Base-by-base conservation (phyloP, 108 stramenopile species). In the Cyclotella distinguenda region DNA sequence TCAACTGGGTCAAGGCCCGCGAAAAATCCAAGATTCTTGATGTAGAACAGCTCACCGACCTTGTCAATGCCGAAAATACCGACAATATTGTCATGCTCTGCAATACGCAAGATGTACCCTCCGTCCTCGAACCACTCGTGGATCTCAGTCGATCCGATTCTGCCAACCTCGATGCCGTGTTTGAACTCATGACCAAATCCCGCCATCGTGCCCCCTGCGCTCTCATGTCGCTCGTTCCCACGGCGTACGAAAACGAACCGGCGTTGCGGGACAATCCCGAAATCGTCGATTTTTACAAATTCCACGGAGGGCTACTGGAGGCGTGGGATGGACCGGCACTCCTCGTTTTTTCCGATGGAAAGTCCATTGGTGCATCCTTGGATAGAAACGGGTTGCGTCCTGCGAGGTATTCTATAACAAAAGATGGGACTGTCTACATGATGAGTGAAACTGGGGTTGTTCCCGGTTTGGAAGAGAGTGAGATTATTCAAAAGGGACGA, bases 311-410 rank as follows among this genome's bases (percentile, higher is more conserved):
- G 43, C 76, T 97, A 16, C 78, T 96, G 62, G 97, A 98, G 79
- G 95, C 96, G 7, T 98, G 97, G 97, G 97, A 98, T 67, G 97
- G 97, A 16, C 97, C 97, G 27, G 97, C 97, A 31, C 89, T 96
- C 43, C 69, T 98, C 19, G 92, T 95, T 0, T 98, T 85, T 68
- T 93, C 93, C 13, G 96, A 98, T 74, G 97, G 97, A 43, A 93
- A 91, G 74, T 84, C 83, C 22, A 89, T 95, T 60, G 96, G 94
- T 33, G 96, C 96, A 12, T 85, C 86, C 44, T 58, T 97, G 8
- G 96, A 97, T 70, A 73, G 96, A 34, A 97, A 97, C 70, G 96
- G 96, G 43, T 72, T 97, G 21, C 88, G 96, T 47, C 96, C 96
- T 15, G 94, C 93, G 25, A 85, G 97, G 26, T 97, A 91, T 79